phyloP scores from a whole-genome alignment of 345 rosid genomes.

The Rhodomyrtus tomentosa region DNA sequence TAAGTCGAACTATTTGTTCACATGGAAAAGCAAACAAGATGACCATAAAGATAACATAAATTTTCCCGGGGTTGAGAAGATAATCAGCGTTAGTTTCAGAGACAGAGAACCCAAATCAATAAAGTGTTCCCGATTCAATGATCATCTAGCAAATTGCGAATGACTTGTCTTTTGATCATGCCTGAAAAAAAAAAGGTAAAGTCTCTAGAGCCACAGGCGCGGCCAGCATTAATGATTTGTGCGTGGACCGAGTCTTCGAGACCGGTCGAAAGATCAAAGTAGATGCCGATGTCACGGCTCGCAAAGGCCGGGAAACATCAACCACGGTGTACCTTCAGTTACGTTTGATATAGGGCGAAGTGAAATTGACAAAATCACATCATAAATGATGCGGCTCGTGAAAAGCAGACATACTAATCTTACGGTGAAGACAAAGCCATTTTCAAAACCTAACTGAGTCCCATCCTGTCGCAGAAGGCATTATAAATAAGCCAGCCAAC shows the following conservation, averaged over 20 bases:
- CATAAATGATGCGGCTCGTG: not conserved
- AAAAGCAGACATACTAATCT: not conserved
- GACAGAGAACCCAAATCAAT: not conserved
- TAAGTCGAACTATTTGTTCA: too few relatives aligned
- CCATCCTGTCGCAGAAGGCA: too few relatives aligned
- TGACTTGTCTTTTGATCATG: not conserved
- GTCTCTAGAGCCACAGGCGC: not conserved
- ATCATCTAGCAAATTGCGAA: not conserved
- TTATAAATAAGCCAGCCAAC: too few relatives aligned
- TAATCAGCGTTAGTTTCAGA: not conserved
- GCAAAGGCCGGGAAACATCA: not conserved
- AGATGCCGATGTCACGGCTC: not conserved
- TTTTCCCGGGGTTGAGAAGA: not conserved
- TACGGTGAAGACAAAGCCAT: not conserved
- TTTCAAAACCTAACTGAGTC: too few relatives aligned
- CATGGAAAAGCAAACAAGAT: not conserved
- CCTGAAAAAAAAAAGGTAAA: not conserved
- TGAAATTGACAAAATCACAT: not conserved
- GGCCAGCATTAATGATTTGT: not conserved
- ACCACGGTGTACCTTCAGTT: not conserved
- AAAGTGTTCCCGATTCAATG: not conserved
- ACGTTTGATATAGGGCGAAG: not conserved
- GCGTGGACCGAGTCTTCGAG: not conserved
- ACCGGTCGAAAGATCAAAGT: not conserved
- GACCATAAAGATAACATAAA: not conserved